These are phyloP conservation scores for Brassica juncea DNA, from an alignment of 345 rosid species.

Conservation along the genomic window DNA sequence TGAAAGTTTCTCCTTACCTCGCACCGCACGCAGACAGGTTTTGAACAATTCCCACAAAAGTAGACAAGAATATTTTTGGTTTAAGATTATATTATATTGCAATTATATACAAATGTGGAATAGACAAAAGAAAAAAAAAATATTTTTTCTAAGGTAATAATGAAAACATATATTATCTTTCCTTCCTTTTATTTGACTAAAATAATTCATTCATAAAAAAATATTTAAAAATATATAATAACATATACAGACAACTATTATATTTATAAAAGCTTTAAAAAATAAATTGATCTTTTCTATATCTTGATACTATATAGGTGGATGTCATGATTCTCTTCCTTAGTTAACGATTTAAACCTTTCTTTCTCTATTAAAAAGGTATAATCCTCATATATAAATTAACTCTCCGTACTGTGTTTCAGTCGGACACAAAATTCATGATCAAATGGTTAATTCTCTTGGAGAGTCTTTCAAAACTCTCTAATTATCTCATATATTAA, in stretches of 20 bases:
- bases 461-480: background rate
- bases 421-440: background rate
- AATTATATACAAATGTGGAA: background rate
- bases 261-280: background rate
- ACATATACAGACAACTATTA: background rate
- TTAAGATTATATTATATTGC: background rate
- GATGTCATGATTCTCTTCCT: background rate
- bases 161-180: background rate
- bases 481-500: background rate
- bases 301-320: background rate
- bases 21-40: background rate
- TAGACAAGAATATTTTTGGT: background rate
- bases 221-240: background rate
- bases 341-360: background rate
- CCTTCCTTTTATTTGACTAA: background rate
- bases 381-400: too few species aligned
- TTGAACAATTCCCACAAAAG: conserved; percentile 1
- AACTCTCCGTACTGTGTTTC: background rate
- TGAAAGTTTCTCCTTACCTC: background rate
- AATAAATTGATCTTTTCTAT: background rate
- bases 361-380: too few species aligned
- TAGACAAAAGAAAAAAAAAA: background rate
- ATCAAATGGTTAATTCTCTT: background rate
- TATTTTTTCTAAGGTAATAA: background rate
- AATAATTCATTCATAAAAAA: background rate